A percentile compares a stretch with the other conserved stretches of the same genome.
phyloP scores from a whole-genome alignment of 768 basidiomycete species.

The Cubamyces lactineus region DNA sequence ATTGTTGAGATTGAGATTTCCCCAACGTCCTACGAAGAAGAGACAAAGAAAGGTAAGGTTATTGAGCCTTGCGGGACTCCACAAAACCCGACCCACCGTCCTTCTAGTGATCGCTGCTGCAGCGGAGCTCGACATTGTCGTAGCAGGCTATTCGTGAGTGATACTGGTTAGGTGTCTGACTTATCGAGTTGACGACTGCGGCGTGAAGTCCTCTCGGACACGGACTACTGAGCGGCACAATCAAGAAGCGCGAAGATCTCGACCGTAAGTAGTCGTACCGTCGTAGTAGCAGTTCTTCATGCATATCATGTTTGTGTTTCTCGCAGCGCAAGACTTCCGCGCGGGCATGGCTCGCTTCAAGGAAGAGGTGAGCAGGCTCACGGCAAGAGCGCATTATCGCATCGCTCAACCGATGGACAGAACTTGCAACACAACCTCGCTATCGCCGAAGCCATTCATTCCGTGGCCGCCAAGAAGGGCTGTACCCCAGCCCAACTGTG shows the following conservation, averaged over 20 bases:
- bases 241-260: slow-evolving; percentile 42
- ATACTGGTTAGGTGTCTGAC: not conserved
- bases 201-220: slow-evolving; percentile 53
- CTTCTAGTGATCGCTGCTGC: slow-evolving; percentile 53
- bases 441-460: slow-evolving; percentile 43
- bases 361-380: slow-evolving; percentile 11
- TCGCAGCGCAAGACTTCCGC: slow-evolving; percentile 27
- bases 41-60: slow-evolving; percentile 45
- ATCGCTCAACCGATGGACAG: not conserved
- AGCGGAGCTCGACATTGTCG: slow-evolving; percentile 54
- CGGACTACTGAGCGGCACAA: slow-evolving; percentile 54
- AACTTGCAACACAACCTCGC: slow-evolving; percentile 37
- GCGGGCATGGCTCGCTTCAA: slow-evolving; percentile 4
- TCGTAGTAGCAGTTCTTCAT: slow-evolving; percentile 4
- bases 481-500: slow-evolving; percentile 43
- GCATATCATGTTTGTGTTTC: slow-evolving; percentile 34
- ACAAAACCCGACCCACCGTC: not conserved
- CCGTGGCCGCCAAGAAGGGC: slow-evolving; percentile 44
- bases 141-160: slow-evolving; percentile 61
- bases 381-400: not conserved
- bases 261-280: slow-evolving; percentile 25
- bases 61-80: not conserved
- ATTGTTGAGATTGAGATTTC: slow-evolving; percentile 70
- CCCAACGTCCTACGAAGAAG: slow-evolving; percentile 56
- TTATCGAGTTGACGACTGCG: not conserved